Evolutionary conservation across 2,329 filamentous ascomycete genomes (phyloP).

Genomic region (Fusarium piperis): DNA sequence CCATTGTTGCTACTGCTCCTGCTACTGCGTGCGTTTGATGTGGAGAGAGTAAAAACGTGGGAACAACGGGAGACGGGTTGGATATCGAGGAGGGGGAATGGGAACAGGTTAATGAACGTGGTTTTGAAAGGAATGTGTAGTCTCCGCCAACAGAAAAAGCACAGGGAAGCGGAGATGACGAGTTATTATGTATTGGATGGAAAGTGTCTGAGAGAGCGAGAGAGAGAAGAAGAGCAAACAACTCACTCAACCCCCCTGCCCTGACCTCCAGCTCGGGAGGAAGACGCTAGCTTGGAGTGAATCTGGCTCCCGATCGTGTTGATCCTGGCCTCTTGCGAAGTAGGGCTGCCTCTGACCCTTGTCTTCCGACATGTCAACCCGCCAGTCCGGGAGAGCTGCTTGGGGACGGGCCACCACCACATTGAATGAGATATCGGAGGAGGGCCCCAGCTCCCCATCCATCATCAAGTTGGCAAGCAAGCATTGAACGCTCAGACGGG

Average conservation of each 20-base stretch:
- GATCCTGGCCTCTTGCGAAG: conserved; percentile 27
- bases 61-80: background rate
- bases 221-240: background rate
- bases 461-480: background rate
- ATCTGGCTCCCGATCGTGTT: conserved; percentile 17
- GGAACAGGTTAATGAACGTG: conserved; percentile 30
- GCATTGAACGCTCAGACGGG: conserved; percentile 21
- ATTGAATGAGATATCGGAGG: background rate
- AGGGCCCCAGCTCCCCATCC: background rate
- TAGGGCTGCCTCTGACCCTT: conserved; percentile 17
- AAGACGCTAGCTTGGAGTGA: background rate
- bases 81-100: background rate
- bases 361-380: conserved; percentile 29
- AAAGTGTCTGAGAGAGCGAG: background rate
- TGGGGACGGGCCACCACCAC: background rate
- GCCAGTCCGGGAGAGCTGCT: conserved; percentile 12
- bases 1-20: conserved; percentile 24
- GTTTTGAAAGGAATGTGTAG: conserved; percentile 34
- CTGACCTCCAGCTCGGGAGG: background rate
- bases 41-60: background rate
- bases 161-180: conserved; percentile 17
- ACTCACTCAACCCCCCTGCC: background rate
- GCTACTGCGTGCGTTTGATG: background rate
- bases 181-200: conserved; percentile 25
- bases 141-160: conserved; percentile 5